Conservation (phyloP, 2,329 filamentous ascomycete genomes). For the Alternaria consortialis region DNA sequence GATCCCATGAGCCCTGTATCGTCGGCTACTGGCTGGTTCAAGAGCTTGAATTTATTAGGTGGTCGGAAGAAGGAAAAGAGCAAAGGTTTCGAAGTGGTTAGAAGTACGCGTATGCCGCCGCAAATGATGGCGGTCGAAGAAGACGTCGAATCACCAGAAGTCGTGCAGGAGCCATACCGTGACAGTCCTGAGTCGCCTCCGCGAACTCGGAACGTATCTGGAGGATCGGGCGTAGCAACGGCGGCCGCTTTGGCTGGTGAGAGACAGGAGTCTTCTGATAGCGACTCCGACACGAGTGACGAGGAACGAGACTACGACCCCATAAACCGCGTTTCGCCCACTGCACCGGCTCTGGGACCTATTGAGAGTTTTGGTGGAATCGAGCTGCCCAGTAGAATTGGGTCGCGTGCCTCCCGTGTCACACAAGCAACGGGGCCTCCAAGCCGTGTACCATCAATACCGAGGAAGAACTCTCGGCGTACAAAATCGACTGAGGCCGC, state of each 20-base stretch:
- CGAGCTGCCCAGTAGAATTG: conserved; percentile 69
- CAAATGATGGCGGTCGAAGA: conserved; percentile 73
- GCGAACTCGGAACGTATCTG: conserved; percentile 11
- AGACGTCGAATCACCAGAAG: conserved; percentile 62
- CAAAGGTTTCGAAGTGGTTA: conserved; percentile 96
- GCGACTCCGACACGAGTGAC: conserved; percentile 50
- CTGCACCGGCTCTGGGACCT: conserved; percentile 66
- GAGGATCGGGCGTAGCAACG: conserved; percentile 24
- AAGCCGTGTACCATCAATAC: conserved; percentile 59
- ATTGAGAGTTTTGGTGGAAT: conserved; percentile 68
- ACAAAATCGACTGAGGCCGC: conserved; percentile 42
- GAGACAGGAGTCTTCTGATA: conserved; percentile 57
- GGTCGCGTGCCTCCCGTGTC: conserved; percentile 64
- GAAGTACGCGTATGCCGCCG: conserved; percentile 82
- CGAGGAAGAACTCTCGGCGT: conserved; percentile 73
- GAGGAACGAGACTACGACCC: conserved; percentile 52
- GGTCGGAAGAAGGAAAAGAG: conserved; percentile 92
- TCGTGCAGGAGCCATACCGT: conserved; percentile 59
- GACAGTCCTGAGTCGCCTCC: conserved; percentile 57
- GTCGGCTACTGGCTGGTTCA: conserved; percentile 89
- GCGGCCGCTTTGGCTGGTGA: conserved; percentile 26
- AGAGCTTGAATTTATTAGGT: conserved; percentile 70
- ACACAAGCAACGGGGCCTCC: conserved; percentile 31
- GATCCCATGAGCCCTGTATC: conserved; percentile 93
- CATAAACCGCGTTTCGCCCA: conserved; percentile 57